These are phyloP conservation scores for Caryopteris hybrid DNA, from an alignment of 305 asterid species.

Conservation along the genomic window DNA sequence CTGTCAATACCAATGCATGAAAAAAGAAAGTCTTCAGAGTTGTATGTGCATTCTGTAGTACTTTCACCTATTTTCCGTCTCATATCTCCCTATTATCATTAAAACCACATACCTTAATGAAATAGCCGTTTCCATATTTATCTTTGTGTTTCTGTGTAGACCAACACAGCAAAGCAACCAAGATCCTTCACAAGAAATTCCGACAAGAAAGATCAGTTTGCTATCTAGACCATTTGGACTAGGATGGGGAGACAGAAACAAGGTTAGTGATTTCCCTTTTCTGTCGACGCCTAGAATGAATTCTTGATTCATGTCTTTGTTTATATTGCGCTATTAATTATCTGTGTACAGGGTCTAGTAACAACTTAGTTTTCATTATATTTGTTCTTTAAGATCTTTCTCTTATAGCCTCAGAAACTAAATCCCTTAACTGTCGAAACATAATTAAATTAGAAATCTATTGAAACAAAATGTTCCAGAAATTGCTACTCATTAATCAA, in stretches of 20 bases:
- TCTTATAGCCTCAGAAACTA: not conserved
- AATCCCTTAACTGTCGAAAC: not conserved
- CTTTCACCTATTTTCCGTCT: not conserved
- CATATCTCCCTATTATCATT: not conserved
- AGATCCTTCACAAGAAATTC: constrained; percentile 56
- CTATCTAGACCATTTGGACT: constrained; percentile 85
- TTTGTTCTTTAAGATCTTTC: not conserved
- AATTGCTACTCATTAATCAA: too few relatives aligned
- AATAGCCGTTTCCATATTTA: not conserved
- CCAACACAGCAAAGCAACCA: constrained; percentile 59
- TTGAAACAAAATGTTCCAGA: not conserved
- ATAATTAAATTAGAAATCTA: not conserved
- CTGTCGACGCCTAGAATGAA: not conserved
- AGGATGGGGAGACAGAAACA: constrained; percentile 89
- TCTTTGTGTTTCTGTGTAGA: constrained; percentile 33
- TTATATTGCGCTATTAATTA: not conserved
- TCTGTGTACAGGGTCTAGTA: not conserved
- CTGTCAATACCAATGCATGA: not conserved
- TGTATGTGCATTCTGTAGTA: not conserved
- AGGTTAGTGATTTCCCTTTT: constrained; percentile 38
- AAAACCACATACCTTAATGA: not conserved
- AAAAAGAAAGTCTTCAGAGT: not conserved
- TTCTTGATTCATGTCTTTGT: too few relatives aligned
- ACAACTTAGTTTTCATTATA: not conserved
- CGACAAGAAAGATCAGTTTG: constrained; percentile 74